A percentile compares a stretch with the other conserved stretches of the same genome.
phyloP scores from a whole-genome alignment of 805 yeast genomes.

The Yarrowia porcina region DNA sequence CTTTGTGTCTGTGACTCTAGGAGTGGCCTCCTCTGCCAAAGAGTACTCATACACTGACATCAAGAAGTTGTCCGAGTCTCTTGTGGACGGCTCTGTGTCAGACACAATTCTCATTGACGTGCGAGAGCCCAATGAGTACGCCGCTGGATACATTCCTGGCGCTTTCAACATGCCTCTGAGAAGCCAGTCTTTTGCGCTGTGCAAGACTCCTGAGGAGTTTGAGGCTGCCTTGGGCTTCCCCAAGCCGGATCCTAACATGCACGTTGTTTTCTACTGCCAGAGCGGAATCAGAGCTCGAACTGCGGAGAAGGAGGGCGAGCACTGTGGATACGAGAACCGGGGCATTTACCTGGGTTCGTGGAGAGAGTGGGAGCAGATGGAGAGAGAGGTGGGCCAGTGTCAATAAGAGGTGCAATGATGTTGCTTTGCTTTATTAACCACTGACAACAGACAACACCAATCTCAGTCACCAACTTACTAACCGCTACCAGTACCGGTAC shows the following conservation, averaged over 20 bases:
- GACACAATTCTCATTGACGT: slow-evolving; percentile 73
- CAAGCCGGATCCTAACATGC: slow-evolving; percentile 69
- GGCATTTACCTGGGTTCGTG: slow-evolving; percentile 86
- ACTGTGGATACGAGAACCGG: slow-evolving; percentile 81
- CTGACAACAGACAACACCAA: too few species aligned
- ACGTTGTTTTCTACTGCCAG: slow-evolving; percentile 83
- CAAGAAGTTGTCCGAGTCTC: slow-evolving; percentile 27
- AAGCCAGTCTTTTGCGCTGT: slow-evolving; percentile 88
- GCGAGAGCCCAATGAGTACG: slow-evolving; percentile 81
- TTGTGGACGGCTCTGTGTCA: slow-evolving; percentile 40
- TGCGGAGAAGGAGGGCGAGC: slow-evolving; percentile 85
- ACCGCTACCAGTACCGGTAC: too few species aligned
- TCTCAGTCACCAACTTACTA: too few species aligned
- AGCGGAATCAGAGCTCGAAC: slow-evolving; percentile 89
- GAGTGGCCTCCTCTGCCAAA: background rate
- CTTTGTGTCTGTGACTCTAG: background rate
- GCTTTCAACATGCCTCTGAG: slow-evolving; percentile 87
- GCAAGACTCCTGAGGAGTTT: slow-evolving; percentile 73
- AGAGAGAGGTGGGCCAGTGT: background rate
- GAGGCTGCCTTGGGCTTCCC: slow-evolving; percentile 72
- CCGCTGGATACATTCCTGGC: slow-evolving; percentile 73
- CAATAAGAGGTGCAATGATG: background rate
- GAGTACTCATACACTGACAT: background rate
- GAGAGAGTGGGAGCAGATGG: slow-evolving; percentile 63
- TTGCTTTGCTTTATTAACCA: too few species aligned